Base-by-base conservation (phyloP, 2,329 filamentous ascomycete species). In the Herpotrichia juniperi region DNA sequence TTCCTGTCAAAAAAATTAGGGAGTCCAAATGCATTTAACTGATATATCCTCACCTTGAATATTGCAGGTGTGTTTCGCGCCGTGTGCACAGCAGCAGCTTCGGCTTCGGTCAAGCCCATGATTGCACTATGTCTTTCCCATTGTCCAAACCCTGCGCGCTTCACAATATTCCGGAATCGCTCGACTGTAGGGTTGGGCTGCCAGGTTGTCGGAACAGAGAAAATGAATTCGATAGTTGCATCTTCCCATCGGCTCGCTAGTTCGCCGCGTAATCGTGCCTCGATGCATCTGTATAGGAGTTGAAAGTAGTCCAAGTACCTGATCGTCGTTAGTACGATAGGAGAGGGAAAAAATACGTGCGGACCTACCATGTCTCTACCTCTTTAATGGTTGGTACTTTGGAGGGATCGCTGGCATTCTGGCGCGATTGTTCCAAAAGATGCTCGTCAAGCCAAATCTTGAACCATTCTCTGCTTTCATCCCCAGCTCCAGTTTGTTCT, bases 181-280 rank as follows among this genome's bases (percentile, higher is more conserved):
- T 81, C 80, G 56, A 82, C 75, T 9, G 77, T 74, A 11, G 71
- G 69, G 3, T 42, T 47, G 7, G 66, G 78, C 9, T 73, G 74
- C 80, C 80, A 83, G 0, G 80, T 83, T 2, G 81, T 83, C 1
- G 81, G 81, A 2, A 81, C 79, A 47, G 79, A 81, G 63, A 83
- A 83, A 9, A 82, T 61, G 55, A 83, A 83, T 25, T 77, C 72
- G 9, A 83, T 78, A 0, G 67, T 64, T 56, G 78, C 68, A 32
- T 67, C 59, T 8, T 62, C 58, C 80, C 80, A 83, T 1, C 72
- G 72, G 2, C 54, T 66, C 5, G 71, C 67, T 54, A 73, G 76
- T 17, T 76, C 71, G 17, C 40, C 34, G 12, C 37, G 37, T 7
- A 64, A 44, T 21, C 53, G 53, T 8, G 50, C 37, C 58, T 79